Percentiles rank a stretch among this genome's conserved stretches.
These are phyloP conservation scores for Fusarium nisikadoi DNA, from an alignment of 2,329 filamentous ascomycete genomes.

Conservation along the genomic window DNA sequence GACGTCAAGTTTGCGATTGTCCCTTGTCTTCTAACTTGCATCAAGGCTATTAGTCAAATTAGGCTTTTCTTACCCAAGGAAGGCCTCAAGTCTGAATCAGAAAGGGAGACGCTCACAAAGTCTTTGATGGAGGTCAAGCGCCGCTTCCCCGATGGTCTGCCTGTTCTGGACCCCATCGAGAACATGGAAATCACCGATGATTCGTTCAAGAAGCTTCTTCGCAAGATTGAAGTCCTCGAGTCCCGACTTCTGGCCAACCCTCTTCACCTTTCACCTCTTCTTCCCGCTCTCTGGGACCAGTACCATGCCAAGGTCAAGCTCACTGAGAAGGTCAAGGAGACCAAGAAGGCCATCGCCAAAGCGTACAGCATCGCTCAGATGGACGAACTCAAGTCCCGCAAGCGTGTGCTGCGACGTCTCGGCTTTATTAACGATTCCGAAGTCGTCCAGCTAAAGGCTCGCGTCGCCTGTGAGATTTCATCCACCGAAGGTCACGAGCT, in stretches of 20 bases:
- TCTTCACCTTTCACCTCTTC: slow-evolving; percentile 86
- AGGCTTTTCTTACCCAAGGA: slow-evolving; percentile 86
- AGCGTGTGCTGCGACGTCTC: slow-evolving; percentile 91
- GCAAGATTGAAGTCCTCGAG: slow-evolving; percentile 97
- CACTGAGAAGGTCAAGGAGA: slow-evolving; percentile 81
- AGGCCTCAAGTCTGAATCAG: slow-evolving; percentile 69
- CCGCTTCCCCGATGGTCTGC: slow-evolving; percentile 91
- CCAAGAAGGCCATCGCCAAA: slow-evolving; percentile 86
- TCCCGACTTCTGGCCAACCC: slow-evolving; percentile 89
- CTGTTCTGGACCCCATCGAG: slow-evolving; percentile 90
- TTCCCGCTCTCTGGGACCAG: slow-evolving; percentile 86
- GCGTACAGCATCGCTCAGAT: slow-evolving; percentile 91
- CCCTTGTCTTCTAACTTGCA: slow-evolving; percentile 84
- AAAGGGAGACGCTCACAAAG: slow-evolving; percentile 74
- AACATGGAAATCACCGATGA: slow-evolving; percentile 96
- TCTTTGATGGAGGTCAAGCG: slow-evolving; percentile 81
- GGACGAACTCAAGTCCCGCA: slow-evolving; percentile 95
- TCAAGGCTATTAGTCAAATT: slow-evolving; percentile 86
- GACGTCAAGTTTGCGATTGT: slow-evolving; percentile 59
- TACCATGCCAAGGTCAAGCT: slow-evolving; percentile 85
- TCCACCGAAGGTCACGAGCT: slow-evolving; percentile 91
- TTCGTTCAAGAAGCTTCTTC: slow-evolving; percentile 88
- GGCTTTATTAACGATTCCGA: slow-evolving; percentile 96
- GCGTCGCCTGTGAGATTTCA: slow-evolving; percentile 97
- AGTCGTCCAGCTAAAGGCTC: slow-evolving; percentile 95